Base-by-base conservation (phyloP, 768 basidiomycete species). In the Macrocybe gigantea region DNA sequence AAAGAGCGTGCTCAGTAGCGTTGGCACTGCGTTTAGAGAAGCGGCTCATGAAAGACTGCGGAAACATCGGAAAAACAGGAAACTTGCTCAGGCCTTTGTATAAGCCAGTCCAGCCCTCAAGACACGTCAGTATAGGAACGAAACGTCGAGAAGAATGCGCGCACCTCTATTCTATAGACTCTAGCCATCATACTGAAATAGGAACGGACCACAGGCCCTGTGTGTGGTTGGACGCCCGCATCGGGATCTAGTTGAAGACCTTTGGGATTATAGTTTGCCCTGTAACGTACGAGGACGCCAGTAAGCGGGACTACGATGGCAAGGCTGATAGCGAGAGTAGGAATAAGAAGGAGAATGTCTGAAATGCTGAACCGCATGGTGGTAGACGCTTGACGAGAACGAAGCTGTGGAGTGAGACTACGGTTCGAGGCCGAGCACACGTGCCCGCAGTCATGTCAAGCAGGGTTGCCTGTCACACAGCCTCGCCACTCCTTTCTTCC, bases 241-340 rank as follows among this genome's bases (percentile, higher is more conserved):
- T 89, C 88, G 31, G 75, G 68, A 62, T 91, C 89, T 36, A 92
- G 73, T 45, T 84, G 86, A 36, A 93, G 79, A 33, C 85, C 87
- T 63, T 85, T 87, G 2, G 90, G 90, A 58, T 87, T 88, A 69
- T 87, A 92, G 60, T 92, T 89, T 31, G 86, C 87, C 64, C 90
- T 75, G 61, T 87, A 82, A 41, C 88, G 76, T 6, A 91, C 82
- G 7, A 90, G 71, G 9, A 83, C 72, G 4, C 88, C 88, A 6
- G 79, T 74, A 9, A 88, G 65, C 8, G 82, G 79, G 5, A 88
- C 77, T 12, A 79, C 66, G 29, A 85, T 60, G 33, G 67, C 71
- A n/a, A 88, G 63, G 33, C 78, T 80, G 33, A 83, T 38, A 15
- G 67, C 65, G 29, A 80, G 56, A 14, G 81, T 77, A 7, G 71